Evolutionary conservation across 345 rosid genomes (phyloP), one percentile per base, ranked within the genome.

Genomic region (Hypericum androsaemum): DNA sequence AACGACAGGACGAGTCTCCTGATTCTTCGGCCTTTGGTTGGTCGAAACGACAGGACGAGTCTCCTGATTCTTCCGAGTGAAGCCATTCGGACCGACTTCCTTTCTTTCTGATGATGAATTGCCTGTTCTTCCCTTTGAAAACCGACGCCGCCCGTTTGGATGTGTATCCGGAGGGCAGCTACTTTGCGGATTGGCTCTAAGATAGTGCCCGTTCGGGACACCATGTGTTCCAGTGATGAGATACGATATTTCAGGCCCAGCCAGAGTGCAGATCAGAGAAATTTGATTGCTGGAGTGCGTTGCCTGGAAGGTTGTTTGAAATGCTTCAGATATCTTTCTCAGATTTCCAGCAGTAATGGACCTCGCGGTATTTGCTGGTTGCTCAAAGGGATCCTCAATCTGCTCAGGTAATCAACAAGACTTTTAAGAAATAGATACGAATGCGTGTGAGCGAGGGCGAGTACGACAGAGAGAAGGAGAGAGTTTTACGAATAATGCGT

Each of bases 351-450:
- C 63, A 39, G 73, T 68, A 8, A 90, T 92, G 16, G 79, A 69
- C 58, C 96, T 77, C 16, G 96, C 92, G 43, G 85, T 45, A 65
- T 87, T 90, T 71, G 72, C 82, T 7, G 89, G 87, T 71, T 80
- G 95, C 76, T 87, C 95, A 12, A 84, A 79, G 15, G 96, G 98
- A 75, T 90, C 98, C 76, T 90, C 98, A 45, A 87, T 68, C 96
- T 90, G 61, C 57, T 41, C 42, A 54, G 58, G 14, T 37, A 37
- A n/a, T 12, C 32, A 4, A 22, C 32, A 22, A 22, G 32, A 22
- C 32, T 22, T n/a, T n/a, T 22, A 22, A 22, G 32, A 22, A 22
- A 22, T 1, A 22, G 32, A 22, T 22, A 22, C 32, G 4, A 22
- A 1, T 22, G 32, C 4, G 32, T 22, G 32, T 22, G 32, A 1